Base-by-base conservation (phyloP, 441 rosid species). In the Hura crepitans region DNA sequence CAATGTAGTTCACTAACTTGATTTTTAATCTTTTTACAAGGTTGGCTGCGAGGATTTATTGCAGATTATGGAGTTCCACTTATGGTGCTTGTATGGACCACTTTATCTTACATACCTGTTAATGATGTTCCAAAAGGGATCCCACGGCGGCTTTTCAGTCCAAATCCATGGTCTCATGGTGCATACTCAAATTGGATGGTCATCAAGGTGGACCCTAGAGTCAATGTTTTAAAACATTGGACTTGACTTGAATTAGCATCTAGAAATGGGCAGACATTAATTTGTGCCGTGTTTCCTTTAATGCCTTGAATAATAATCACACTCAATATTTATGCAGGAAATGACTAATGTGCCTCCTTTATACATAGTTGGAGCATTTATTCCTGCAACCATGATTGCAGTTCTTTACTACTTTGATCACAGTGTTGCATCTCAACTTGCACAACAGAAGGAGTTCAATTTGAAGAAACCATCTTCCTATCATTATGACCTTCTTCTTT, bases 311-410 rank as follows among this genome's bases (percentile, higher is more conserved):
- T 53, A 59, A 62, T 50, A 55, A 76, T 81, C 55, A 71, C 72
- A 55, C 59, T 68, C 9, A 57, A 61, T 51, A n/a, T 30, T 45
- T 62, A 17, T 74, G 72, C 84, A 89, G 95, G 90, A 89, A 80
- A 89, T 89, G 95, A 42, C 81, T 78, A 43, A 79, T 73, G 95
- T 89, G 75, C 90, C 95, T 37, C 85, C 85, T 43, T 75, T 89
- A 28, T 89, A 89, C 67, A 89, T 89, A 61, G 80, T 87, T 65
- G 95, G 92, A 74, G 90, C 95, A 64, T 82, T 89, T 75, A 83
- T 89, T 81, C 95, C 95, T 28, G 95, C 95, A 71, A 89, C 95
- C 55, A 89, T 89, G 95, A 89, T 85, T 78, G 92, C 94, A 0
- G 94, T 89, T 65, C 88, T 89, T 61, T 89, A 87, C 82, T 87